A percentile compares a stretch with the other conserved stretches of the same genome.
Evolutionary conservation across 192 early-diverging fungal genomes (phyloP).

Genomic region (Haplosporangium gracile): DNA sequence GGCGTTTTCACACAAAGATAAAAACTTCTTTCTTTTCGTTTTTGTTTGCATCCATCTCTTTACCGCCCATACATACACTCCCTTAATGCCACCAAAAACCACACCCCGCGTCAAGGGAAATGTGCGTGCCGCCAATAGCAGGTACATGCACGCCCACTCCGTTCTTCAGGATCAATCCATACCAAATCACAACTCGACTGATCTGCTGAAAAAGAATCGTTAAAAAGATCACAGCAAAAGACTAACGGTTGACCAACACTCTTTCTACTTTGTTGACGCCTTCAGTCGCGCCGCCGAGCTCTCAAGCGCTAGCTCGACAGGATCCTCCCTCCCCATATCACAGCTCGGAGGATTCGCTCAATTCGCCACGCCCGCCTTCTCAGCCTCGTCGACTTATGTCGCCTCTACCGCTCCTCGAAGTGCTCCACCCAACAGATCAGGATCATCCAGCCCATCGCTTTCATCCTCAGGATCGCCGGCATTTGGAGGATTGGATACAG

Average conservation of each 20-base stretch:
- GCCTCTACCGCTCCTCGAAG: constrained; percentile 51
- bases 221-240: constrained; percentile 19
- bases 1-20: neutral
- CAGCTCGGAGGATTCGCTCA: constrained; percentile 77
- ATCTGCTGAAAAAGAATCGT: neutral
- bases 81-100: constrained; percentile 63
- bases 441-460: constrained; percentile 28
- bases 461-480: constrained; percentile 20
- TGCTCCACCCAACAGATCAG: constrained; percentile 19
- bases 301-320: constrained; percentile 36
- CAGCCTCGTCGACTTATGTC: constrained; percentile 41
- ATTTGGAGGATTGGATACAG: constrained; percentile 55
- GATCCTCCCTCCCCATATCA: constrained; percentile 58
- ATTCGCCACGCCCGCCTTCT: constrained; percentile 63
- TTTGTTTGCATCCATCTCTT: neutral
- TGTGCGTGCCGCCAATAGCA: constrained; percentile 87
- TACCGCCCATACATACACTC: neutral
- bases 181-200: constrained; percentile 59
- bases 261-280: neutral
- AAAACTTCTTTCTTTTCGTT: neutral
- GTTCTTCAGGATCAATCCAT: neutral
- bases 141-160: constrained; percentile 64
- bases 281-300: constrained; percentile 77
- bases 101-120: constrained; percentile 86
- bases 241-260: constrained; percentile 54